Conservation (phyloP, 108 stramenopile genomes). For the Skeletonema tropicum region DNA sequence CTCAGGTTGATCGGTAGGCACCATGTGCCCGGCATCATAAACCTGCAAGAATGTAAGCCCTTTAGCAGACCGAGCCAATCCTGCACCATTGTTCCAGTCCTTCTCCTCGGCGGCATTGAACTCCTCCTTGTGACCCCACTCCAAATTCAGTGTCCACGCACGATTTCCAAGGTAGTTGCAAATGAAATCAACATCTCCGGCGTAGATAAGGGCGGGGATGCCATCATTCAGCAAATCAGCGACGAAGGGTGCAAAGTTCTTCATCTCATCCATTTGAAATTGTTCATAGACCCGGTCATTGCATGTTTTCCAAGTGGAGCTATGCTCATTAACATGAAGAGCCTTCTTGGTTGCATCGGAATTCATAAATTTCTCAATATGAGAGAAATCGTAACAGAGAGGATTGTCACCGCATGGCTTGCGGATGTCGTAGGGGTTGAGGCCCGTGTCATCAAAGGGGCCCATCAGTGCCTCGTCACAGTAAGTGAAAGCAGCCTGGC, state of each 20-base stretch:
- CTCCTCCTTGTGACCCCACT: conserved; percentile 83
- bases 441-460: conserved; percentile 88
- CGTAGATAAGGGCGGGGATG: conserved; percentile 92
- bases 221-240: conserved; percentile 86
- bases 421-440: conserved; percentile 97
- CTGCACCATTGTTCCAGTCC: conserved; percentile 78
- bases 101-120: conserved; percentile 83
- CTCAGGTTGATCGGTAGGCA: conserved; percentile 91
- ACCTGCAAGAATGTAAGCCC: conserved; percentile 87
- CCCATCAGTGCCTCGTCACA: conserved; percentile 81
- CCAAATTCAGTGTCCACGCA: conserved; percentile 60
- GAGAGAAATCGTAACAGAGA: conserved; percentile 95
- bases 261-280: conserved; percentile 94
- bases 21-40: conserved; percentile 89
- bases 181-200: conserved; percentile 97
- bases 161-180: conserved; percentile 97
- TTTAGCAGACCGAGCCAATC: conserved; percentile 69
- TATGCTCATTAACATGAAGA: conserved; percentile 68
- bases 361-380: conserved; percentile 87
- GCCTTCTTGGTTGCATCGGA: conserved; percentile 77
- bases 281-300: conserved; percentile 87
- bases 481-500: conserved; percentile 75
- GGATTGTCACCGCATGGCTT: conserved; percentile 75
- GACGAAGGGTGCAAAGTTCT: conserved; percentile 78
- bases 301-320: conserved; percentile 76